phyloP scores from a whole-genome alignment of 1,284 basidiomycete species.

The Salmacisia buchloeana region DNA sequence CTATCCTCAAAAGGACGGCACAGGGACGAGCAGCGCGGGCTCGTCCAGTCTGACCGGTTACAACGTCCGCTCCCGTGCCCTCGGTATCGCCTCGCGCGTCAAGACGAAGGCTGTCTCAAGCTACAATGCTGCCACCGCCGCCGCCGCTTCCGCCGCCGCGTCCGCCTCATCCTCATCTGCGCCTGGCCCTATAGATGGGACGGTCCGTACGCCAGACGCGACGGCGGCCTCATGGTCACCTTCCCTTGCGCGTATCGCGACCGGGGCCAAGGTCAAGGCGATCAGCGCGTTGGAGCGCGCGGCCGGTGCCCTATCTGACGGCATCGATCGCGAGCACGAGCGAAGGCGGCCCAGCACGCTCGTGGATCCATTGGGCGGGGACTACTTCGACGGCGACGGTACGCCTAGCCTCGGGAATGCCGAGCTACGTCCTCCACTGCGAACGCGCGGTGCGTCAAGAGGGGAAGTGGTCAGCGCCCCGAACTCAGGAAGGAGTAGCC shows the following conservation, averaged over 20 bases:
- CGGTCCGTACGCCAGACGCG: no score
- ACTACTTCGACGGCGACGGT: no score
- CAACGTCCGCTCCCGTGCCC: background rate
- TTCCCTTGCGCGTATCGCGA: background rate
- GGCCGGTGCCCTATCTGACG: background rate
- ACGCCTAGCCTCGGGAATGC: no score
- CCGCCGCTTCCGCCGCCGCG: background rate
- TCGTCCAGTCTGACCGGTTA: slow-evolving; percentile 5
- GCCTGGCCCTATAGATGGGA: no score
- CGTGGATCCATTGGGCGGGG: no score
- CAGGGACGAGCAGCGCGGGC: background rate
- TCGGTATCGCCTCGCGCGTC: background rate
- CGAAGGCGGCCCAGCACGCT: background rate
- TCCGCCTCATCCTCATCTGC: background rate
- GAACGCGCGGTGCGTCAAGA: no score
- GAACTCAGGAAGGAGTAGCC: no score
- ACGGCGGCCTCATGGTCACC: background rate
- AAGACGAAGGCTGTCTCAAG: background rate
- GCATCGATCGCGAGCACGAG: background rate
- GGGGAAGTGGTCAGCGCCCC: no score
- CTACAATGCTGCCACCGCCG: background rate
- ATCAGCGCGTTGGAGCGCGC: background rate
- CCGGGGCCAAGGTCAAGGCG: background rate
- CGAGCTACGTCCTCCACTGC: no score
- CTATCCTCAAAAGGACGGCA: background rate